A percentile compares a stretch with the other conserved stretches of the same genome.
These are phyloP conservation scores for Sindora glabra DNA, from an alignment of 306 rosid genomes.

Conservation along the genomic window DNA sequence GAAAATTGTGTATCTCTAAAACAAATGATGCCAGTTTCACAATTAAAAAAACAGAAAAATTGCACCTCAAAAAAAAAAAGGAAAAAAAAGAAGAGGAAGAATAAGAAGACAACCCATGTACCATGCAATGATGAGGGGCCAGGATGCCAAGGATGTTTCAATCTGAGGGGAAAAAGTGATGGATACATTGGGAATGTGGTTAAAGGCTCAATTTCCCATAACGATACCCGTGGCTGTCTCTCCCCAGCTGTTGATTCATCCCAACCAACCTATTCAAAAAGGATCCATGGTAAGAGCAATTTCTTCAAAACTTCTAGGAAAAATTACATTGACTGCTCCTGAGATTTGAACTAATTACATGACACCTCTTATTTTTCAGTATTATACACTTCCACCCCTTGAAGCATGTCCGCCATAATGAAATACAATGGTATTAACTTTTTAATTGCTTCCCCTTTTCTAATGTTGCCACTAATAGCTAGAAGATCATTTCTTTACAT, in stretches of 20 bases:
- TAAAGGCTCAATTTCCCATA: constrained; percentile 93
- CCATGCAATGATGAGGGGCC: constrained; percentile 67
- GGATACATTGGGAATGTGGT: constrained; percentile 92
- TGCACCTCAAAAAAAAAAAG: too few relatives aligned
- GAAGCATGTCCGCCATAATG: too few relatives aligned
- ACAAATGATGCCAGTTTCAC: neutral
- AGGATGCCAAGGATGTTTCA: constrained; percentile 89
- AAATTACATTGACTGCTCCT: too few relatives aligned
- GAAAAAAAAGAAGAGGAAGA: neutral
- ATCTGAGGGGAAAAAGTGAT: constrained; percentile 72
- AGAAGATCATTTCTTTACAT: too few relatives aligned
- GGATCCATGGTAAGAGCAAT: neutral
- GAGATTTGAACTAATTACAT: too few relatives aligned
- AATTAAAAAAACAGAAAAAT: neutral
- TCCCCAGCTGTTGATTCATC: constrained; percentile 89
- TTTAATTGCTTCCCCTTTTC: too few relatives aligned
- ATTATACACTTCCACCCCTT: too few relatives aligned
- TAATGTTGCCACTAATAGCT: too few relatives aligned
- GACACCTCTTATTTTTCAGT: too few relatives aligned
- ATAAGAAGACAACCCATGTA: constrained; percentile 17
- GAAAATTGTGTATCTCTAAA: too few relatives aligned
- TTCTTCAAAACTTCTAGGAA: neutral
- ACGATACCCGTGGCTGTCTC: constrained; percentile 76
- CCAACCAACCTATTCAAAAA: constrained; percentile 62
- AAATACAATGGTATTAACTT: too few relatives aligned